Evolutionary conservation across 331 rosid genomes (phyloP).

Genomic region (Prunus yedoensis): DNA sequence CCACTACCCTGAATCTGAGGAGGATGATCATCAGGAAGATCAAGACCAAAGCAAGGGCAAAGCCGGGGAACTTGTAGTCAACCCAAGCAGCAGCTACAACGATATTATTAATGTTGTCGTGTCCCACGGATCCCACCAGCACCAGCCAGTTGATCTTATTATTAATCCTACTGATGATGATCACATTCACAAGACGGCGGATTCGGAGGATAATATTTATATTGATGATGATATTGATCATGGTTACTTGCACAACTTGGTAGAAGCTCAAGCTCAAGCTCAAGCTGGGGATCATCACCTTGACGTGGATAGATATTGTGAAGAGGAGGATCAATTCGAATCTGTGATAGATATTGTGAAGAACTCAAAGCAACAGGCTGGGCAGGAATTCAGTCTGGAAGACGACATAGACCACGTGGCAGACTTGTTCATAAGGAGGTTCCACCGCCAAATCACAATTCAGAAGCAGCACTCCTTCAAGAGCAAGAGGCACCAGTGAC

Average conservation of each 20-base stretch:
- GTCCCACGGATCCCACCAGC: neutral
- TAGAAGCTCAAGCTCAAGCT: neutral
- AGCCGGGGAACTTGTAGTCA: too few species aligned
- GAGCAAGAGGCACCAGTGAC: neutral
- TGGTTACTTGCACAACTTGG: neutral
- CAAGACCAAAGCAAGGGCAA: neutral
- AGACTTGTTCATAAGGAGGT: constrained; percentile 55
- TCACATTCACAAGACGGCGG: neutral
- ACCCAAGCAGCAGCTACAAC: neutral
- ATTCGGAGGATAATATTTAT: neutral
- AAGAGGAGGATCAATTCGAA: constrained; percentile 26
- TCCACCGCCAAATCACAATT: constrained; percentile 43
- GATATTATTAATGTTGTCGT: neutral
- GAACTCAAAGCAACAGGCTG: constrained; percentile 55
- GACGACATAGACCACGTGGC: constrained; percentile 63
- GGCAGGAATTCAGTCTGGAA: constrained; percentile 58
- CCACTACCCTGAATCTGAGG: constrained; percentile 29
- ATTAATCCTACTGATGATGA: neutral
- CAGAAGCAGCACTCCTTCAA: constrained; percentile 47
- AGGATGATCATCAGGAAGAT: neutral
- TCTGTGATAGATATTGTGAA: constrained; percentile 69
- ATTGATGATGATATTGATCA: neutral
- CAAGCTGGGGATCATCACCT: too few species aligned
- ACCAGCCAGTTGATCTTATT: neutral
- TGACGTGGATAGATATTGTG: neutral